These are phyloP conservation scores for Micractinium sp. DNA, from an alignment of 139 green algal genomes.

Conservation along the genomic window DNA sequence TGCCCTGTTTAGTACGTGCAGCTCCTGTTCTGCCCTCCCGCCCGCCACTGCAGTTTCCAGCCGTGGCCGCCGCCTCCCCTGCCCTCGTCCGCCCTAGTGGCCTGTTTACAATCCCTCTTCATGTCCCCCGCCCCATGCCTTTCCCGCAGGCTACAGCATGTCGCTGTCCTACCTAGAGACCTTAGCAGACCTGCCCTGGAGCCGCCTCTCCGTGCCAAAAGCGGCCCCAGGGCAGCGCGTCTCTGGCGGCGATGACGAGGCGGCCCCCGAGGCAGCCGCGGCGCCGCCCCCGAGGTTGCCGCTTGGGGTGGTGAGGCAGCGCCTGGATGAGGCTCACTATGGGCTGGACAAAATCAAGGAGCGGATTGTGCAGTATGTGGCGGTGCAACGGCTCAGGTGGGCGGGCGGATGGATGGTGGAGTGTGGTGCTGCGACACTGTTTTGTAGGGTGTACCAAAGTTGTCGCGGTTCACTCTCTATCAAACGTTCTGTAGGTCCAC, in stretches of 20 bases:
- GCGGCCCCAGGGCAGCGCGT: background rate
- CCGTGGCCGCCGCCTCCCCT: too few species aligned
- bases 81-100: too few species aligned
- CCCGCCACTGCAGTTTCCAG: too few species aligned
- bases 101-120: too few species aligned
- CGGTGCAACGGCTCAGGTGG: slow-evolving; percentile 78
- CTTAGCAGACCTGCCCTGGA: slow-evolving; percentile 93
- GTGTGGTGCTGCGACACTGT: background rate
- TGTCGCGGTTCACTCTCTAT: too few species aligned
- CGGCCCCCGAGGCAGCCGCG: background rate
- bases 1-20: too few species aligned
- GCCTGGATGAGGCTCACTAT: slow-evolving; percentile 95
- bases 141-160: slow-evolving; percentile 47
- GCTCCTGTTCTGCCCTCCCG: too few species aligned
- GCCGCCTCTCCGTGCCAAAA: slow-evolving; percentile 43
- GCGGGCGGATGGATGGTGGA: background rate
- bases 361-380: slow-evolving; percentile 97
- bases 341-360: slow-evolving; percentile 96
- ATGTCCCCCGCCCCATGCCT: background rate
- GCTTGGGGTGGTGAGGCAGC: slow-evolving; percentile 27
- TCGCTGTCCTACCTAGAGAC: slow-evolving; percentile 95
- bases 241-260: background rate
- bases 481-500: too few species aligned
- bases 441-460: too few species aligned
- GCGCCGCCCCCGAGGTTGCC: background rate